These are phyloP conservation scores for Apiospora koreana DNA, from an alignment of 2,329 filamentous ascomycete genomes.

Conservation along the genomic window DNA sequence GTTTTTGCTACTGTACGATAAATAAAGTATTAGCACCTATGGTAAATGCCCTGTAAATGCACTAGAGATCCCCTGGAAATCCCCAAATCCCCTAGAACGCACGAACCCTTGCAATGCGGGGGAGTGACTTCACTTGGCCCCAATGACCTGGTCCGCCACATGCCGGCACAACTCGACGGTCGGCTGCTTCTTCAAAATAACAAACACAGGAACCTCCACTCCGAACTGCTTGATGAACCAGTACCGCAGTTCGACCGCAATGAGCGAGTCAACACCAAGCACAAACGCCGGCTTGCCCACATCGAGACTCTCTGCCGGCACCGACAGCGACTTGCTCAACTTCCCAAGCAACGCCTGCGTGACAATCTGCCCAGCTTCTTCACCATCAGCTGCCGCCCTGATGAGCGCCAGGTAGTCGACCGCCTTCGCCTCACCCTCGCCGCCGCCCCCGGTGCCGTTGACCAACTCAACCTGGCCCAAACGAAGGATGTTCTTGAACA, in stretches of 20 bases:
- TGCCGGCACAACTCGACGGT: constrained; percentile 6
- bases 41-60: too few species aligned
- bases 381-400: background rate
- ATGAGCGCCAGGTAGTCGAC: constrained; percentile 9
- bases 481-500: background rate
- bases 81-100: too few species aligned
- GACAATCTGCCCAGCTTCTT: constrained; percentile 9
- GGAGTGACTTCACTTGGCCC: background rate
- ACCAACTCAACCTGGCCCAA: background rate
- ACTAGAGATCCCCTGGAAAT: too few species aligned
- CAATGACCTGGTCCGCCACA: constrained; percentile 3
- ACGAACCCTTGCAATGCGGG: too few species aligned
- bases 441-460: background rate
- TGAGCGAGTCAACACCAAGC: constrained; percentile 18
- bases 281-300: constrained; percentile 12
- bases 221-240: constrained; percentile 17
- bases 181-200: constrained; percentile 16
- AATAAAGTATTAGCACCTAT: too few species aligned
- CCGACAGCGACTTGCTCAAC: constrained; percentile 14
- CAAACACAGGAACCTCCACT: constrained; percentile 17
- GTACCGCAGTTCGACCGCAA: constrained; percentile 18
- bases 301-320: constrained; percentile 15
- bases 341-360: constrained; percentile 10
- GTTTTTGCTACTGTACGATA: too few species aligned
- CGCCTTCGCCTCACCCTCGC: background rate